Base-by-base conservation (phyloP, 2,329 filamentous ascomycete species). In the Alternaria sp. region DNA sequence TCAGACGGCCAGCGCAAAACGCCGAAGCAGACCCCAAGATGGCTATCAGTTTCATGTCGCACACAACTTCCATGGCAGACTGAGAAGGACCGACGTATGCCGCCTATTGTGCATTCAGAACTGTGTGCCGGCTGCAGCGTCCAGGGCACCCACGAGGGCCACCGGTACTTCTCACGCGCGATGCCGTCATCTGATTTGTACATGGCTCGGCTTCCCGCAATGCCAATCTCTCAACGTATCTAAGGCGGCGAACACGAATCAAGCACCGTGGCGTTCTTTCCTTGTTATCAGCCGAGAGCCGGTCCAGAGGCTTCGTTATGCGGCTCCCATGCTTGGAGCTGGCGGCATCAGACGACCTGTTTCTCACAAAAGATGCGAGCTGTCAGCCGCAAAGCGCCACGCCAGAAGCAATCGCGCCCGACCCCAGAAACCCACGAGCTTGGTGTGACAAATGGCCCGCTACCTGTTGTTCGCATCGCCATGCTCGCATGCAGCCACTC, bases 301-400 rank as follows among this genome's bases (percentile, higher is more conserved):
- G 32, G 25, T 28, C 47, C 47, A 53, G 47, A 53, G 58, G 59
- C 55, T 59, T 59, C 44, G 30, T 26, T 36, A 30, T 51, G 60
- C 56, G 44, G 55, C 57, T 51, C 44, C 44, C 21, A 21, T 30
- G 59, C 45, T 50, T 46, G 21, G 26, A 50, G 40, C 53, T 32
- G 15, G 40, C 59, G 44, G 63, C 56, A 65, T 71, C 64, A 58
- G 32, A 61, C 60, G 44, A 66, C 68, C 67, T 62, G 28, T 62
- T 73, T 68, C 56, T 58, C 53, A 64, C 57, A 71, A 72, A 69
- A 69, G 43, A 67, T 60, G 65, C 68, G 65, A 66, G 51, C 57
- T 52, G 28, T 59, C 47, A 52, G 40, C 57, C 19, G 60, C 60
- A 40, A 36, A 62, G 57, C 43, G 61, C 61, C 61, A 45, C 61